Base-by-base conservation (phyloP, 208 protist species). In the Porcisia hertigi region DNA sequence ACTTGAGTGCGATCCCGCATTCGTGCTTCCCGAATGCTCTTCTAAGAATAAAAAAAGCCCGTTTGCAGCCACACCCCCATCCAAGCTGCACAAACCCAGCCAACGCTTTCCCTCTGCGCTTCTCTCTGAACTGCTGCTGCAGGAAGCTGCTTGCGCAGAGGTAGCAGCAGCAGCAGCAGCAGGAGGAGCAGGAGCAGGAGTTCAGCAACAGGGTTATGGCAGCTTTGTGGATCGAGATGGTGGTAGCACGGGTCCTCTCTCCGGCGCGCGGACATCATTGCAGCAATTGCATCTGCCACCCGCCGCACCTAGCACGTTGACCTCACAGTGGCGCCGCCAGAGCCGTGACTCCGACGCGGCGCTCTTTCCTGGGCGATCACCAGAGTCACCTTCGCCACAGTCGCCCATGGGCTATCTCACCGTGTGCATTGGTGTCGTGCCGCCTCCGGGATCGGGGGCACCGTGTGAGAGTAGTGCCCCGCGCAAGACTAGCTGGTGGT, bases 341-440 rank as follows among this genome's bases (percentile, higher is more conserved):
- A 8, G n/a, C 14, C 25, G 66, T 30, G 30, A 41, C 45, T 71
- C 47, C 14, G 66, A 36, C 2, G 25, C 66, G n/a, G n/a, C 64
- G 34, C 34, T 43, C 9, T 9, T 34, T 18, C 16, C 25, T 14
- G 43, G 52, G 52, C 52, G 23, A 30, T 4, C 23, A 12, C 49
- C n/a, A 60, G 25, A 30, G n/a, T 34, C 69, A 72, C 45, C 30
- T 9, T 23, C 18, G 63, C 0, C n/a, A 41, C 20, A 6, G 41
- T 23, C 53, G 45, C 9, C 71, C 8, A 58, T 41, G 36, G 67
- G 41, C 52, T 4, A 55, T 16, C 47, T 92, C 25, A 75, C 78
- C 16, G 69, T 93, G 3, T 81, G 79, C 34, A 74, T 93, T 39
- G 89, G 89, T 36, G 89, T 93, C 1, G 86, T 86, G 39, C 86